Conservation (phyloP, 73 alveolate species). For the Effrenium voratum region DNA sequence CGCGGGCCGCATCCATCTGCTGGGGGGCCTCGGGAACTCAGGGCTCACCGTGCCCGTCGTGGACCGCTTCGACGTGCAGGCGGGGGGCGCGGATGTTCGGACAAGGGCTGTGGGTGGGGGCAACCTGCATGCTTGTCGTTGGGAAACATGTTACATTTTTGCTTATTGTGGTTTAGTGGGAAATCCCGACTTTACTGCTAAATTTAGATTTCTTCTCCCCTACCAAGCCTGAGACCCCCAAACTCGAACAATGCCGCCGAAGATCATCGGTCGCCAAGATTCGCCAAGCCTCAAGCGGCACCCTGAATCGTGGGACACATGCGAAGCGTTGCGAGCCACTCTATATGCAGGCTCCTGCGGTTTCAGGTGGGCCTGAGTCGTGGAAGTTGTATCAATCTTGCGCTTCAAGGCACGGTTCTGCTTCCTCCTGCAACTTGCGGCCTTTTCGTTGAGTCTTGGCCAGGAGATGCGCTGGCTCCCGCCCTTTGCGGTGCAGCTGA, state of each 20-base stretch:
- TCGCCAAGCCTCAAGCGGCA: background rate
- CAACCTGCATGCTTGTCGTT: background rate
- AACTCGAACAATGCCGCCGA: too few species aligned
- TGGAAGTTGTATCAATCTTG: background rate
- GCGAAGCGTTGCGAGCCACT: background rate
- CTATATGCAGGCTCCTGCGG: background rate
- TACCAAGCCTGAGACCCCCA: background rate
- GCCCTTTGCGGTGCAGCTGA: constrained; percentile 30
- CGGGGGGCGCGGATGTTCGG: background rate
- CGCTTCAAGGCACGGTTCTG: background rate
- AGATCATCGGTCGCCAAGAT: too few species aligned
- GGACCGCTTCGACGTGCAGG: constrained; percentile 73
- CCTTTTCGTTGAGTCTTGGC: background rate
- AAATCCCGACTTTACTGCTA: background rate
- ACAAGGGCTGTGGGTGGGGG: background rate
- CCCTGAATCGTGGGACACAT: background rate
- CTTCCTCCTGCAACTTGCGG: background rate
- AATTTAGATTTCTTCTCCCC: background rate
- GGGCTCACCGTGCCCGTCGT: constrained; percentile 81
- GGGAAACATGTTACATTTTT: background rate
- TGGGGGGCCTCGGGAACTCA: constrained; percentile 61
- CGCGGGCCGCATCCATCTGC: background rate
- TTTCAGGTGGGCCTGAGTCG: background rate
- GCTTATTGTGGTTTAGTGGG: background rate
- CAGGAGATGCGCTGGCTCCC: constrained; percentile 63